phyloP scores from a whole-genome alignment of 805 yeast species.

The Candida ulmi region DNA sequence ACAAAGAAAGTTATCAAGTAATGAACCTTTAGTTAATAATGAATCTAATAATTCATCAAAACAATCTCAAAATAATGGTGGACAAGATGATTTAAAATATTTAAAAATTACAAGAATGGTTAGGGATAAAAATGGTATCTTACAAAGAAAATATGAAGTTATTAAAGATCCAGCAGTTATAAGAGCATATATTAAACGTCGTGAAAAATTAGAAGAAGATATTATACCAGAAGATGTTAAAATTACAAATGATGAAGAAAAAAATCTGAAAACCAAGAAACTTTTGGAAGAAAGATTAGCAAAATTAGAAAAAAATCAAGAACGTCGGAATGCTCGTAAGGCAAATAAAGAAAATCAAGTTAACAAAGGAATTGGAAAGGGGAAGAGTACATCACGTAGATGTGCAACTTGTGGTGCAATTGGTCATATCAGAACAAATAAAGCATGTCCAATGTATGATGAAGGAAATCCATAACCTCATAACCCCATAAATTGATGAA shows the following conservation, averaged over 20 bases:
- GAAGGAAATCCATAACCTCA: slow-evolving; percentile 29
- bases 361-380: slow-evolving; percentile 24
- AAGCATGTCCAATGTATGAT: slow-evolving; percentile 82
- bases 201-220: slow-evolving; percentile 57
- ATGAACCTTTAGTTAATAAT: slow-evolving; percentile 7
- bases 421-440: slow-evolving; percentile 90
- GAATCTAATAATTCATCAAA: not conserved
- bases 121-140: slow-evolving; percentile 77
- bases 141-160: slow-evolving; percentile 74
- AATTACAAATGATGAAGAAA: slow-evolving; percentile 79
- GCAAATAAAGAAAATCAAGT: slow-evolving; percentile 35
- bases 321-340: slow-evolving; percentile 54
- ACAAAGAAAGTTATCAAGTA: slow-evolving; percentile 45
- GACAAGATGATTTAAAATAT: slow-evolving; percentile 30
- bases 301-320: slow-evolving; percentile 70
- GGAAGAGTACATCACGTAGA: slow-evolving; percentile 53
- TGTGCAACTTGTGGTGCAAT: slow-evolving; percentile 95
- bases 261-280: slow-evolving; percentile 70
- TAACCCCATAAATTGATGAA: too few species aligned
- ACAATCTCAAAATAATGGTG: slow-evolving; percentile 18
- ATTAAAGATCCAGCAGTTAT: slow-evolving; percentile 84
- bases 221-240: slow-evolving; percentile 67
- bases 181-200: slow-evolving; percentile 71
- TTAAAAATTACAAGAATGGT: slow-evolving; percentile 72
- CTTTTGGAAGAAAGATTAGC: slow-evolving; percentile 80